phyloP scores from a whole-genome alignment of 768 basidiomycete species.

The Phaffia australis region DNA sequence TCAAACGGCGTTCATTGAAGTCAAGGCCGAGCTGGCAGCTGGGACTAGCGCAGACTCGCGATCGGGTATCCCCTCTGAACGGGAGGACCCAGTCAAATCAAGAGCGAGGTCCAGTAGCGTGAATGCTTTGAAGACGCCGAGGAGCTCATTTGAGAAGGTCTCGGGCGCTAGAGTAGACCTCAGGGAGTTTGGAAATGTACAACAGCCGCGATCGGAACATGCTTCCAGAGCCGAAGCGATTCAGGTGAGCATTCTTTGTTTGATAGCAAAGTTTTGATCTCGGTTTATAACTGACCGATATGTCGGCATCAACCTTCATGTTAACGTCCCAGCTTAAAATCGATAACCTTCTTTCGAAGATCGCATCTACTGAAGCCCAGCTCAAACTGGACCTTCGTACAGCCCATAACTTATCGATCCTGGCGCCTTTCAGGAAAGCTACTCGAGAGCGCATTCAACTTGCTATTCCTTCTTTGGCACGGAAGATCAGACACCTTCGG shows the following conservation, averaged over 20 bases:
- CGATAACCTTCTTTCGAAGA: conserved; percentile 51
- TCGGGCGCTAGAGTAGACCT: neutral
- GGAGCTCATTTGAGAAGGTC: conserved; percentile 23
- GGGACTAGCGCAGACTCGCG: conserved; percentile 34
- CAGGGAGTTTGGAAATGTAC: neutral
- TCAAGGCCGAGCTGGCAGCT: conserved; percentile 72
- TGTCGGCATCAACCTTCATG: no score
- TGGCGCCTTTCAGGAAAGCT: conserved; percentile 76
- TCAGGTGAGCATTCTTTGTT: neutral
- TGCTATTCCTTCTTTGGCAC: conserved; percentile 54
- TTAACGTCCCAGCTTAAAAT: conserved; percentile 51
- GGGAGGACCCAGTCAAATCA: neutral
- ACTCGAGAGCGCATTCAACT: conserved; percentile 65
- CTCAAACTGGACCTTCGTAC: conserved; percentile 61
- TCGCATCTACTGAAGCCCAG: conserved; percentile 47
- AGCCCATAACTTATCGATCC: conserved; percentile 66
- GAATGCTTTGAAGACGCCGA: neutral
- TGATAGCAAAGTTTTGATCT: neutral
- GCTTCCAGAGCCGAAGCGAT: conserved; percentile 21
- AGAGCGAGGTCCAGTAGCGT: conserved; percentile 18
- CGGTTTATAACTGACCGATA: no score
- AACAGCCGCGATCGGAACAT: conserved; percentile 7
- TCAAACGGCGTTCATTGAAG: conserved; percentile 68
- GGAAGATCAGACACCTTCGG: conserved; percentile 54
- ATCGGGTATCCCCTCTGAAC: neutral